phyloP scores from a whole-genome alignment of 176 grass and related monocot genomes.

The Oryza meyeriana region DNA sequence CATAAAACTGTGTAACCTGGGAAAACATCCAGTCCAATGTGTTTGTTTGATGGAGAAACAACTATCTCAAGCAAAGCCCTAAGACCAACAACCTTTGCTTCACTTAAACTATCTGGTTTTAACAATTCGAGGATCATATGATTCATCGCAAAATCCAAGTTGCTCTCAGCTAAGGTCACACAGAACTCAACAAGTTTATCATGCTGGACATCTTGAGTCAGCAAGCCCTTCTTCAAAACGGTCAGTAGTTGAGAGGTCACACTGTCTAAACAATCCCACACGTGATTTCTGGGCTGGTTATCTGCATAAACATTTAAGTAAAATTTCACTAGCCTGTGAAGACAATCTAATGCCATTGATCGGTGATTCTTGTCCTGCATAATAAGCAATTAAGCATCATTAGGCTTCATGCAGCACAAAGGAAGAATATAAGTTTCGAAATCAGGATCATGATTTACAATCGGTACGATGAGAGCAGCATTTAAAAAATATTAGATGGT shows the following conservation, averaged over 20 bases:
- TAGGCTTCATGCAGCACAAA: constrained; percentile 27
- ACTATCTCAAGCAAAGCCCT: constrained; percentile 88
- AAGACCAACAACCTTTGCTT: constrained; percentile 97
- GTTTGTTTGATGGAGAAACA: constrained; percentile 84
- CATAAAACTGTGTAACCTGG: constrained; percentile 45
- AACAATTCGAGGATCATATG: constrained; percentile 98
- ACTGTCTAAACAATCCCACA: constrained; percentile 97
- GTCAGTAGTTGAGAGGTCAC: constrained; percentile 91
- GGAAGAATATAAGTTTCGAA: constrained; percentile 26
- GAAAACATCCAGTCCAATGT: constrained; percentile 78
- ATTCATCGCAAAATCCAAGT: constrained; percentile 95
- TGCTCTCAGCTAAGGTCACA: constrained; percentile 82
- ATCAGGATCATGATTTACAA: not conserved
- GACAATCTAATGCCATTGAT: constrained; percentile 97
- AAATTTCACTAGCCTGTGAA: constrained; percentile 94
- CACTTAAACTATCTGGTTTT: constrained; percentile 85
- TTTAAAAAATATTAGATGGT: not conserved
- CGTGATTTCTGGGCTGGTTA: constrained; percentile 70
- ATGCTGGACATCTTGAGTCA: constrained; percentile 94
- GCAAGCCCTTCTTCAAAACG: constrained; percentile 81
- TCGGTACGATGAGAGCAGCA: not conserved
- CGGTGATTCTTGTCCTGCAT: constrained; percentile 96
- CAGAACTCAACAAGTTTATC: constrained; percentile 99
- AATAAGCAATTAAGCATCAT: constrained; percentile 27
- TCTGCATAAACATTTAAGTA: constrained; percentile 94